phyloP scores from a whole-genome alignment of 2,329 filamentous ascomycete genomes.

The Arthroderma sp. region DNA sequence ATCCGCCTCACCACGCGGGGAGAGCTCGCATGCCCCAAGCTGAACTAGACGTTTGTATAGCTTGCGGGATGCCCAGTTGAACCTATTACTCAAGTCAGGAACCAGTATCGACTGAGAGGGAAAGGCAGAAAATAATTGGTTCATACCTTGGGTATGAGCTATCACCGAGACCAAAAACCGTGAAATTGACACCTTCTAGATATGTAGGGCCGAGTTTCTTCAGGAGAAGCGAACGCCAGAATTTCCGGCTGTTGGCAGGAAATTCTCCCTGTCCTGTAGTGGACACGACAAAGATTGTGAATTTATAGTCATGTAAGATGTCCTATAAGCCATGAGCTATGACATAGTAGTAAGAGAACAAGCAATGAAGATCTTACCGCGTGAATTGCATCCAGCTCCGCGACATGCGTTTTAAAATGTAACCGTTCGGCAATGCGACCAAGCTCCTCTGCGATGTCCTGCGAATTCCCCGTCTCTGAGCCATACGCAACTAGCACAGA shows the following conservation, averaged over 20 bases:
- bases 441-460: conserved; percentile 80
- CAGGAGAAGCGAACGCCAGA: conserved; percentile 76
- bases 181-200: conserved; percentile 57
- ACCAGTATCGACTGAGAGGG: neutral
- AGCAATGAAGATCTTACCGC: conserved; percentile 43
- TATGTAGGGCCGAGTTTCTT: conserved; percentile 62
- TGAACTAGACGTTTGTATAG: conserved; percentile 72
- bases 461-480: conserved; percentile 87
- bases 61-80: conserved; percentile 87
- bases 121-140: neutral
- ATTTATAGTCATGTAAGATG: conserved; percentile 21
- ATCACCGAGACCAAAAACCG: conserved; percentile 83
- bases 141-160: conserved; percentile 80
- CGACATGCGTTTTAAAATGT: conserved; percentile 61
- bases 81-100: conserved; percentile 38
- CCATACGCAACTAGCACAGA: conserved; percentile 68
- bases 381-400: conserved; percentile 63
- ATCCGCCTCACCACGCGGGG: conserved; percentile 73
- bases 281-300: conserved; percentile 61
- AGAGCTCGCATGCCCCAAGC: conserved; percentile 65
- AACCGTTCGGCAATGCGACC: conserved; percentile 61
- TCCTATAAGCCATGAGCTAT: conserved; percentile 15
- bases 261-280: conserved; percentile 93
- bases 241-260: conserved; percentile 63
- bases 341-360: conserved; percentile 1